Evolutionary conservation across 305 asterid species (phyloP), one percentile per base, ranked within the genome.

Genomic region (Caryopteris hybrid): DNA sequence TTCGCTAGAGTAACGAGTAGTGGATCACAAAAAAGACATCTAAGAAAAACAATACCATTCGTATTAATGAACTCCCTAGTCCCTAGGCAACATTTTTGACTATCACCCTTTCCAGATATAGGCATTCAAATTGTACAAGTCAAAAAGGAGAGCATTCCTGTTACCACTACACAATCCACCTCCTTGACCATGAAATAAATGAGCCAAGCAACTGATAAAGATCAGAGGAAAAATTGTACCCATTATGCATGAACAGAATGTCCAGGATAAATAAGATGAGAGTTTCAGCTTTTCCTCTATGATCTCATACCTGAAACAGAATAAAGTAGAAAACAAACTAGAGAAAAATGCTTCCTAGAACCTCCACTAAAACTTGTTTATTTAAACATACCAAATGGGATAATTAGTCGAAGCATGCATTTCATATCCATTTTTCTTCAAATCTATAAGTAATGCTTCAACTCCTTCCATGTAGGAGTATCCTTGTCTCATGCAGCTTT

Each of bases 401-500:
- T 93, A 93, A 77, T 93, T 93, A 20, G 99, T 90, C 46, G 84
- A 74, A 76, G 97, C 73, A 56, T 93, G 97, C 83, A 93, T 87
- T 64, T 93, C 97, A 43, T 87, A 90, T 75, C 97, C 97, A 76
- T 76, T 82, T 60, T 70, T 75, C 86, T 88, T 90, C 59, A 93
- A 82, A 80, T 80, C 81, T 60, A 53, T 53, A 59, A 93, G 90
- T 58, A 93, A 75, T 58, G 75, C 88, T 77, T 90, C 91, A 58
- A 93, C 85, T 39, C 97, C 99, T 78, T 84, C 85, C 18, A 93
- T 68, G 77, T 88, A 93, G 45, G 87, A 83, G 71, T 87, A 93
- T 46, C 90, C 95, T 62, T 53, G 83, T 77, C 66, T 83, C 94
- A 90, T 85, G 80, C 95, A 87, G 81, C 70, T 79, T 84, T 90